Base-by-base conservation (phyloP, 805 yeast genomes). In the Myxozyma mucilagina region DNA sequence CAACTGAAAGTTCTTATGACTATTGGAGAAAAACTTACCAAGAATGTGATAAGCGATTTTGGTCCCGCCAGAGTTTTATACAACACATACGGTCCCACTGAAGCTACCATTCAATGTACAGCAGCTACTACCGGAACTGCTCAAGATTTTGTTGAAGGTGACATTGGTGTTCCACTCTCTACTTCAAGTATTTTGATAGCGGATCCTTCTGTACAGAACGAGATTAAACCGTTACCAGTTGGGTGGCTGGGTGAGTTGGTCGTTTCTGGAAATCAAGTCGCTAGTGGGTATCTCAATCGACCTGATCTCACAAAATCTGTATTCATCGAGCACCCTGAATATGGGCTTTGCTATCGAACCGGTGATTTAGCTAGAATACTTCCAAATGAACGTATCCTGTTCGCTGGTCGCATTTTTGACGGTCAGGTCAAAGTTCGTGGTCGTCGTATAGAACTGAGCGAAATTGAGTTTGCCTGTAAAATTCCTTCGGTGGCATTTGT, bases 361-460 rank as follows among this genome's bases (percentile, higher is more conserved):
- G 74, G 74, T 4, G 74, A 71, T 53, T 36, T 67, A 5, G 73
- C 69, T 1, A 59, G 67, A 8, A 52, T 69, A 53, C 56, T 65
- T 8, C 57, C 64, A 4, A 58, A 54, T 34, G 70, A 66, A 8
- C 53, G 67, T 3, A 58, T 71, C 5, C 53, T 60, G 16, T 67
- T 68, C 44, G 35, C 65, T 32, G 72, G 73, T 13, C 56, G 73
- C 4, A 38, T 47, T 3, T 48, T 62, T 43, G 74, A 70, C 20
- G 70, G 67, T 18, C 74, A 71, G 42, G 71, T 71, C n/a, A 71
- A 71, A 56, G 47, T 71, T 7, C 67, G 71, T 7, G 74, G 74
- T 5, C 73, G 70, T n/a, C 61, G 74, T 16, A 62, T 71, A 18
- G 74, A 71, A 38, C 63, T 71, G 5, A 73, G 71, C 1, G 74